Percentiles rank a stretch among this genome's conserved stretches.
Evolutionary conservation across 73 alveolate genomes (phyloP).

Genomic region (Tetrahymena elliotti): DNA sequence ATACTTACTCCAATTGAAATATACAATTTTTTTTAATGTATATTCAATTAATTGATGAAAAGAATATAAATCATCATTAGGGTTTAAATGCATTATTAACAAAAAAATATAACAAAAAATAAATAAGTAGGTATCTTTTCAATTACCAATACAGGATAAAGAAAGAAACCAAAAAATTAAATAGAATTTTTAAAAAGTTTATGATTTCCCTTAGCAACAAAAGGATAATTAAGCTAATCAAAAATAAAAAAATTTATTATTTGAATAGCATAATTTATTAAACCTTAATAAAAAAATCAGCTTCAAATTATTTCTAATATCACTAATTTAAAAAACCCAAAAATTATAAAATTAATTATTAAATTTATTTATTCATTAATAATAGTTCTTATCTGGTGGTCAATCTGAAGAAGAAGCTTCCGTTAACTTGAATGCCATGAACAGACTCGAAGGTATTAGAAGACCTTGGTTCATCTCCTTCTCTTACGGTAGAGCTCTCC

Average conservation of each 20-base stretch:
- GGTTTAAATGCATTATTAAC: neutral
- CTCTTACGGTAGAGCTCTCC: constrained; percentile 97
- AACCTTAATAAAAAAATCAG: neutral
- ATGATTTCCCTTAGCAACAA: neutral
- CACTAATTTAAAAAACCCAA: neutral
- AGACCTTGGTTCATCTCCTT: constrained; percentile 91
- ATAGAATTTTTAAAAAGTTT: neutral
- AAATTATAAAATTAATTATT: neutral
- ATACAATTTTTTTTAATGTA: neutral
- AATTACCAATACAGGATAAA: no score
- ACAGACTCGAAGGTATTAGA: constrained; percentile 57
- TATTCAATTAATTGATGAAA: no score
- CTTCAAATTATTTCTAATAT: neutral
- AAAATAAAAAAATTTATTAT: no score
- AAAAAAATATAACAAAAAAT: no score
- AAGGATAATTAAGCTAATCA: neutral
- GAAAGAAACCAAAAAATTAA: neutral
- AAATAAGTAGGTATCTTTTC: neutral
- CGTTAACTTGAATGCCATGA: constrained; percentile 88
- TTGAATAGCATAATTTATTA: neutral
- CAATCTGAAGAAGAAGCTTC: constrained; percentile 94
- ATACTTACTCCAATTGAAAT: no score
- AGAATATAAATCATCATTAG: neutral
- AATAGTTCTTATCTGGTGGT: constrained; percentile 87
- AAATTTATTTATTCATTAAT: neutral